Base-by-base conservation (phyloP, 169 alveolate species). In the Plasmodium coatneyi region DNA sequence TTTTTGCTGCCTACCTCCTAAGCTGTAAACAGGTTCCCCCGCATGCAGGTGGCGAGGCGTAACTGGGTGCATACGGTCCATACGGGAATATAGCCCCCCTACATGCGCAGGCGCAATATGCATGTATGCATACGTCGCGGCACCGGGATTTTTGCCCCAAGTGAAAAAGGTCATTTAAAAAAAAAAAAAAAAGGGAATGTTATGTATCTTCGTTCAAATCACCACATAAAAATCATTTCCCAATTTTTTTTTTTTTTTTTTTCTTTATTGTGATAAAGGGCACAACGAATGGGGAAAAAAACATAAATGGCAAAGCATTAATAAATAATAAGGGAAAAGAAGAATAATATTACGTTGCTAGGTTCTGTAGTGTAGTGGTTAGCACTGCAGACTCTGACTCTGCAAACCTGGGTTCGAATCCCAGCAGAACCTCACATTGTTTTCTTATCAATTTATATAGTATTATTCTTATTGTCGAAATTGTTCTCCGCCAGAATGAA, bases 311-410 rank as follows among this genome's bases (percentile, higher is more conserved):
- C 60, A 2, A 49, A 49, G 5, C 25, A 14, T 49, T 16, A 49
- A 41, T 3, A 49, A 16, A 49, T 49, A 49, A 6, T 0, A 39
- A 39, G 46, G 46, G 9, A 2, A 39, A 39, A 39, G 46, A 5
- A 2, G 9, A 39, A 5, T 39, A 39, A 3, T 39, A 39, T 39
- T 39, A 39, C 46, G 9, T 4, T 25, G 14, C 71, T 87, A 87
- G 96, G 96, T 95, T 95, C 96, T 95, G 96, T 92, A 95, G 97
- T 93, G 96, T 93, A 95, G 96, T 74, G 97, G 97, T 95, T 92
- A 95, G 97, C 96, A 95, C 97, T 95, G 96, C 97, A 89, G 96
- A 93, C 97, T 96, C 96, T 95, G 97, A 92, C 95, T 92, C 97
- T 92, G 97, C 96, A 96, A 92, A 92, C 97, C 97, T 93, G 96